Evolutionary conservation across 371 early-diverging fungal species (phyloP).

Genomic region (Mucor lusitanicus): DNA sequence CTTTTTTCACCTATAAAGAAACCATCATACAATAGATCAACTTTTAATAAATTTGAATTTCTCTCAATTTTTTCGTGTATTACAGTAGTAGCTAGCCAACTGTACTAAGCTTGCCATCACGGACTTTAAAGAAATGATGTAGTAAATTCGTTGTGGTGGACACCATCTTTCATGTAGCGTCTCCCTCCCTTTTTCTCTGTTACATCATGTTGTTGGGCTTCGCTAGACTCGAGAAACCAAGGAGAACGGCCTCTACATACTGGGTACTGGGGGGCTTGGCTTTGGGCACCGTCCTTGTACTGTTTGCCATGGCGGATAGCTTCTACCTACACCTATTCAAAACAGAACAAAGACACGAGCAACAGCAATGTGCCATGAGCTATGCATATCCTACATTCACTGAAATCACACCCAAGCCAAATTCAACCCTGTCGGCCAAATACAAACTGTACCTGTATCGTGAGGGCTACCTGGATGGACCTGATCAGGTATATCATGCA

Average conservation of each 20-base stretch:
- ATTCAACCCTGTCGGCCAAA: constrained; percentile 61
- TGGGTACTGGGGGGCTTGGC: not conserved
- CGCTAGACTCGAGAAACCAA: not conserved
- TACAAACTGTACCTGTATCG: constrained; percentile 78
- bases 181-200: not conserved
- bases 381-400: constrained; percentile 77
- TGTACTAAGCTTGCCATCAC: too few relatives aligned
- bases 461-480: constrained; percentile 57
- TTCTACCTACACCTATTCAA: constrained; percentile 2
- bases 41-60: constrained; percentile 5
- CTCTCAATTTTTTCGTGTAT: not conserved
- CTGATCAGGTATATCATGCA: constrained; percentile 17
- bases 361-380: constrained; percentile 74
- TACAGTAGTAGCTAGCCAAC: too few relatives aligned
- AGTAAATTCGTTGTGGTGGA: too few relatives aligned
- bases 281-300: not conserved
- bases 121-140: too few relatives aligned
- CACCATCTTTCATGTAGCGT: too few relatives aligned
- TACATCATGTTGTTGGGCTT: constrained; percentile 5
- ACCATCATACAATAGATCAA: not conserved
- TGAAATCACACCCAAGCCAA: constrained; percentile 48
- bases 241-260: not conserved
- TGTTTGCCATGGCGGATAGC: constrained; percentile 5
- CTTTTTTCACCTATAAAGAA: constrained; percentile 1
- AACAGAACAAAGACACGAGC: constrained; percentile 40